These are phyloP conservation scores for Teratosphaeria gauchensis DNA, from an alignment of 2,329 filamentous ascomycete species.

Conservation along the genomic window DNA sequence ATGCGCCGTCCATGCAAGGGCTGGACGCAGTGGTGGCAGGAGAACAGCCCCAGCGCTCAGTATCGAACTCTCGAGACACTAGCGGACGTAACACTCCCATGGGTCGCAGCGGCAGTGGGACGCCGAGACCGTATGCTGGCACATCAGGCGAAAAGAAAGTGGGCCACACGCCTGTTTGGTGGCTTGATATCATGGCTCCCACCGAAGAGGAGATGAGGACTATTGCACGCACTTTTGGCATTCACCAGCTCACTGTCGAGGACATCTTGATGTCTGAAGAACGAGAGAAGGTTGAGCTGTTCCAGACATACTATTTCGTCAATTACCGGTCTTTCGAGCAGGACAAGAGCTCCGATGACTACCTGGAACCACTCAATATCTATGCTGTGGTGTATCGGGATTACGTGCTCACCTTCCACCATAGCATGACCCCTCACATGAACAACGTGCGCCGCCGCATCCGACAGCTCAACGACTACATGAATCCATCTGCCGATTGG, in stretches of 20 bases:
- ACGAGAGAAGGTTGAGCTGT: conserved; percentile 94
- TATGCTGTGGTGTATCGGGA: conserved; percentile 96
- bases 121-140: conserved; percentile 21
- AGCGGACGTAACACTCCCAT: conserved; percentile 43
- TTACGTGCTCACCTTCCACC: conserved; percentile 92
- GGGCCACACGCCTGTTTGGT: conserved; percentile 64
- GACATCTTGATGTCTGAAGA: conserved; percentile 97
- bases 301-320: conserved; percentile 96
- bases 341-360: conserved; percentile 78
- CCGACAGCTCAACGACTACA: conserved; percentile 85
- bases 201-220: conserved; percentile 95
- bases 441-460: conserved; percentile 92
- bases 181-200: conserved; percentile 85
- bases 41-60: conserved; percentile 10
- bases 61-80: conserved; percentile 23
- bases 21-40: background rate
- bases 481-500: conserved; percentile 91
- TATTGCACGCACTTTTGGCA: conserved; percentile 83
- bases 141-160: conserved; percentile 31
- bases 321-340: conserved; percentile 98
- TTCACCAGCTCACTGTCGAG: conserved; percentile 89
- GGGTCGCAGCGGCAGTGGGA: conserved; percentile 1
- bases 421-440: conserved; percentile 89
- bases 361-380: conserved; percentile 92
- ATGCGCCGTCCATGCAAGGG: background rate